Conservation (phyloP, 345 rosid species). For the Acer saccharum region DNA sequence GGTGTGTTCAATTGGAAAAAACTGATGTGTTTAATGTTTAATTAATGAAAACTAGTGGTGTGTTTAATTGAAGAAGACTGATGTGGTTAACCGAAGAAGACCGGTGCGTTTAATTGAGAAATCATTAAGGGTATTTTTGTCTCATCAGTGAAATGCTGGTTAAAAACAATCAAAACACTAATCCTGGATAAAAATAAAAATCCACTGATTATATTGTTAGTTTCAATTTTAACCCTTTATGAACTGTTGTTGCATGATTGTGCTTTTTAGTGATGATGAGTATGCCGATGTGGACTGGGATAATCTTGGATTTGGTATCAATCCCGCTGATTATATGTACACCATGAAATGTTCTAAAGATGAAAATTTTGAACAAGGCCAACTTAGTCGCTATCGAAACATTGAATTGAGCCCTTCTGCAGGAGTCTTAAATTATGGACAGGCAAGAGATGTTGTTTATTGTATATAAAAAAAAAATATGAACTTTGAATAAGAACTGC, state of each 20-base stretch:
- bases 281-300: conserved; percentile 85
- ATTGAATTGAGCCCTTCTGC: conserved; percentile 79
- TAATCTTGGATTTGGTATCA: conserved; percentile 69
- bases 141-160: too few relatives aligned
- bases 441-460: conserved; percentile 45
- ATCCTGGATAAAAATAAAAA: too few relatives aligned
- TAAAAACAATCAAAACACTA: too few relatives aligned
- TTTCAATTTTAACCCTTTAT: too few relatives aligned
- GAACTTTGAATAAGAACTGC: not conserved
- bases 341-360: conserved; percentile 54
- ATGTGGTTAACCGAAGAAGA: too few relatives aligned
- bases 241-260: conserved; percentile 6
- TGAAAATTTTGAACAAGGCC: conserved; percentile 49
- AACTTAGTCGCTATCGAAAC: conserved; percentile 52
- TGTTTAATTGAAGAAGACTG: too few relatives aligned
- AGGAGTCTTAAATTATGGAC: conserved; percentile 85
- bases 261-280: conserved; percentile 43
- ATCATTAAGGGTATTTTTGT: too few relatives aligned
- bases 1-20: too few relatives aligned
- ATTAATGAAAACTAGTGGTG: too few relatives aligned
- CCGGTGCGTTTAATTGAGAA: too few relatives aligned
- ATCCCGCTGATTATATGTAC: conserved; percentile 80
- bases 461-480: not conserved
- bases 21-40: too few relatives aligned
- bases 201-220: too few relatives aligned